Conservation (phyloP, 192 early-diverging fungal genomes). For the Backusella psychrophila region DNA sequence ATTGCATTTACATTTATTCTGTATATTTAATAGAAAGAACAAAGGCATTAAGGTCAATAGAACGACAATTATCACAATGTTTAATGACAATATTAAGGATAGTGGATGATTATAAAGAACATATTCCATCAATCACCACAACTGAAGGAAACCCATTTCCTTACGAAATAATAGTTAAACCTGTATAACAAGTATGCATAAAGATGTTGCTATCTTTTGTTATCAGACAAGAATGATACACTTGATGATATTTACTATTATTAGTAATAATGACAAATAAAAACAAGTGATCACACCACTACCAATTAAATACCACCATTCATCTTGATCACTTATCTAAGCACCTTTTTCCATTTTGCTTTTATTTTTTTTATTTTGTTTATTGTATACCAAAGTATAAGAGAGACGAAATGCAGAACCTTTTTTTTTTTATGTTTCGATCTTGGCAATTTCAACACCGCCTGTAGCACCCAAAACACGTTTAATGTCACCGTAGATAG, state of each 20-base stretch:
- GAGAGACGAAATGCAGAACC: background rate
- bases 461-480: slow-evolving; percentile 60
- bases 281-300: background rate
- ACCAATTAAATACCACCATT: no score
- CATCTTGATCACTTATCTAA: background rate
- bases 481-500: slow-evolving; percentile 63
- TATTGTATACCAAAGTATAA: background rate
- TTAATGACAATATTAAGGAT: slow-evolving; percentile 51
- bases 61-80: slow-evolving; percentile 43
- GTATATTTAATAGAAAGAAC: slow-evolving; percentile 42
- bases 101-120: slow-evolving; percentile 62
- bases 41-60: slow-evolving; percentile 41
- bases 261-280: background rate
- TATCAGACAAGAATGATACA: no score
- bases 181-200: background rate
- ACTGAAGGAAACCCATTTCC: slow-evolving; percentile 60
- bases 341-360: background rate
- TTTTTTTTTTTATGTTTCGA: background rate
- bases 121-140: slow-evolving; percentile 62
- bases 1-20: background rate
- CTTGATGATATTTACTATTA: background rate
- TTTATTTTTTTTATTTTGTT: slow-evolving; percentile 6
- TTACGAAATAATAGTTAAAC: slow-evolving; percentile 44
- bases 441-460: slow-evolving; percentile 52
- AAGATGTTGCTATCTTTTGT: background rate